Conservation (phyloP, 495 filamentous ascomycete genomes). For the Penicillium paxilli region DNA sequence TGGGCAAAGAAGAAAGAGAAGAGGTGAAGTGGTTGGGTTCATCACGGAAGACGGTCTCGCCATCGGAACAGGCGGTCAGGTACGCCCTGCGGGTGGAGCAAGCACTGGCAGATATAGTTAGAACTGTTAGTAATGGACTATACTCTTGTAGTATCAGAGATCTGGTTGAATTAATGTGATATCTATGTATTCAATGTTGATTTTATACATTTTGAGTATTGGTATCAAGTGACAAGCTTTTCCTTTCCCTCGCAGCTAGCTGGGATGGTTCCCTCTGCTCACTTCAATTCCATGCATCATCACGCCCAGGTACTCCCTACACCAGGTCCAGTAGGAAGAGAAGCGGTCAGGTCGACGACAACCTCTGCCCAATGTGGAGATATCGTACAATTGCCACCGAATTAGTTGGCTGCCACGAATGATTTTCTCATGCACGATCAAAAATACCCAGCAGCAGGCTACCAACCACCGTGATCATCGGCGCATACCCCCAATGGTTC, state of each 20-base stretch:
- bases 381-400: conserved; percentile 11
- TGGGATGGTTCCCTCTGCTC: no score
- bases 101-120: no score
- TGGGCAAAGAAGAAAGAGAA: conserved; percentile 1
- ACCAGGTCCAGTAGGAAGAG: not conserved
- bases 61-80: conserved; percentile 28
- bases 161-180: no score
- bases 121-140: no score
- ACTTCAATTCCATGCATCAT: not conserved
- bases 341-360: not conserved
- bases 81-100: conserved; percentile 14
- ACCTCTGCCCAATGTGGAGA: conserved; percentile 16
- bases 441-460: conserved; percentile 22
- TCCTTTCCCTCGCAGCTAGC: not conserved
- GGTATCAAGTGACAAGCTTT: no score
- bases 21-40: conserved; percentile 9
- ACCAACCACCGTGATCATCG: conserved; percentile 37
- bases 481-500: conserved; percentile 59
- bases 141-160: no score
- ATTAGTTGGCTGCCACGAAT: conserved; percentile 8
- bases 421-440: conserved; percentile 8
- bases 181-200: no score
- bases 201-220: no score
- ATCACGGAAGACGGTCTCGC: not conserved
- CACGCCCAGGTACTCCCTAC: no score